phyloP scores from a whole-genome alignment of 1,284 basidiomycete species.

The Exobasidium cylindrosporum region DNA sequence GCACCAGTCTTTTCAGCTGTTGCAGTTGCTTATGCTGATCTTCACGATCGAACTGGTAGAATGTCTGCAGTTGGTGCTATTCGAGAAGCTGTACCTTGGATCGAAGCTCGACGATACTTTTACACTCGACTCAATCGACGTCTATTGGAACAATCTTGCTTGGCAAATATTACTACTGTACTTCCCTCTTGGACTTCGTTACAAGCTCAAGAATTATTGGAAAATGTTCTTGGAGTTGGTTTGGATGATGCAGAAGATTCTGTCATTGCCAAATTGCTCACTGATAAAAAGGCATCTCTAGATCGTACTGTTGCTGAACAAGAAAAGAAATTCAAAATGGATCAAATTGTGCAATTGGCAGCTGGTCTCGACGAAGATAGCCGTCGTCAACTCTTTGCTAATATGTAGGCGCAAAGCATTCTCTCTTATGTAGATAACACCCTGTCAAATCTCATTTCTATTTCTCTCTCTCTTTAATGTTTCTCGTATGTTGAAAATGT shows the following conservation, averaged over 20 bases:
- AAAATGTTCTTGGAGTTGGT: constrained; percentile 11
- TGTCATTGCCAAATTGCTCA: constrained; percentile 5
- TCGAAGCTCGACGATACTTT: constrained; percentile 79
- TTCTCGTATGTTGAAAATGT: background rate
- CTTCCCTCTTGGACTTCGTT: background rate
- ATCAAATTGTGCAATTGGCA: constrained; percentile 8
- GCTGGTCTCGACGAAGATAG: constrained; percentile 9
- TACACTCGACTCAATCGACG: constrained; percentile 83
- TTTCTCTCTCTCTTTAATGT: background rate
- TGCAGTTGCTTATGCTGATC: constrained; percentile 89
- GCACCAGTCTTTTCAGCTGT: constrained; percentile 90
- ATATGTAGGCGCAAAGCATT: background rate
- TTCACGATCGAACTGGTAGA: constrained; percentile 89
- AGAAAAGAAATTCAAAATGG: constrained; percentile 2
- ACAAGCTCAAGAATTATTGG: constrained; percentile 6
- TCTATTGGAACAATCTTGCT: constrained; percentile 53
- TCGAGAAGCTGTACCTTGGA: constrained; percentile 68
- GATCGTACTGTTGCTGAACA: background rate
- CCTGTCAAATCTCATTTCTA: background rate
- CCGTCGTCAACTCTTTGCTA: constrained; percentile 13
- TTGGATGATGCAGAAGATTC: constrained; percentile 15
- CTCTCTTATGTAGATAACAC: background rate
- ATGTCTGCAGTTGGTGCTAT: constrained; percentile 93
- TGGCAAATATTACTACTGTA: constrained; percentile 18
- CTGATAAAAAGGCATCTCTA: background rate